Conservation (phyloP, 352 stramenopile species). For the Phytophthora citricola region DNA sequence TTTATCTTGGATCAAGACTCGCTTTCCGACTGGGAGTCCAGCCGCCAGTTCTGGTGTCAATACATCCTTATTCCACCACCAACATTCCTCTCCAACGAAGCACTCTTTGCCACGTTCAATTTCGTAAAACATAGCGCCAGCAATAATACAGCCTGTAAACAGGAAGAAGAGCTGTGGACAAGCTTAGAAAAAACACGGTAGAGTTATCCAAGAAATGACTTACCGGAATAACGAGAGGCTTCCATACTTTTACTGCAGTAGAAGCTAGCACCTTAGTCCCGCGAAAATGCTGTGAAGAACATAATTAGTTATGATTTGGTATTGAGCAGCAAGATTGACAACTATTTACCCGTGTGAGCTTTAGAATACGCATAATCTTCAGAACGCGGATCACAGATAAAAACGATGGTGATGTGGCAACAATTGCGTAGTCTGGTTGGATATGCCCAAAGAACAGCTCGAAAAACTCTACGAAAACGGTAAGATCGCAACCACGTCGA, state of each 20-base stretch:
- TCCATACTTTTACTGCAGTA: conserved; percentile 63
- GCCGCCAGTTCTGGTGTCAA: conserved; percentile 48
- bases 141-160: conserved; percentile 68
- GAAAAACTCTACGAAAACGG: conserved; percentile 75
- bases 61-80: conserved; percentile 67
- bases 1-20: conserved; percentile 69
- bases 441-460: conserved; percentile 31
- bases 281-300: conserved; percentile 56
- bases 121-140: conserved; percentile 74
- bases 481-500: conserved; percentile 69
- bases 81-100: conserved; percentile 58
- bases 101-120: conserved; percentile 77
- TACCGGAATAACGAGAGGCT: conserved; percentile 72
- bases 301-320: background rate
- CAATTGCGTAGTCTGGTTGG: conserved; percentile 62
- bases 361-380: conserved; percentile 82
- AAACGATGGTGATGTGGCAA: conserved; percentile 68
- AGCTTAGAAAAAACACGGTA: background rate
- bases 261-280: conserved; percentile 68
- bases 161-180: conserved; percentile 73
- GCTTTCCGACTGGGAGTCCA: conserved; percentile 59
- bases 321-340: background rate
- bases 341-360: conserved; percentile 56
- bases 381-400: conserved; percentile 70
- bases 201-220: background rate